These are phyloP conservation scores for Russula ochroleuca DNA, from an alignment of 768 basidiomycete genomes.

Conservation along the genomic window DNA sequence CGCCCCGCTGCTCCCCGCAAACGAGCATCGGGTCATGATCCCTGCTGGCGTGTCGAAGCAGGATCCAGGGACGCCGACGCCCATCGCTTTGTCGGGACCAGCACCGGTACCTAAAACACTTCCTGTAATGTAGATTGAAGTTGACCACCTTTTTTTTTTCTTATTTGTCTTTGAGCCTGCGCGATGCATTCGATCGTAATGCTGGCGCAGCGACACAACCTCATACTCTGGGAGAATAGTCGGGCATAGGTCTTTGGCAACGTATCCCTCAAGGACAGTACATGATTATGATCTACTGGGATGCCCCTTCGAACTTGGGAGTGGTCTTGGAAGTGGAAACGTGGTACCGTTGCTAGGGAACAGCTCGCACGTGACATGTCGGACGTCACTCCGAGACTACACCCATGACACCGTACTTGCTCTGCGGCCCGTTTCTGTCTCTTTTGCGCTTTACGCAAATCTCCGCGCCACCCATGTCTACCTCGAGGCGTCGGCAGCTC, in stretches of 20 bases:
- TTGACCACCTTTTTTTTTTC: neutral
- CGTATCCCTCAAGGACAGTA: neutral
- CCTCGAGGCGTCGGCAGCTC: no score
- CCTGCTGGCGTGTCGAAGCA: slow-evolving; percentile 26
- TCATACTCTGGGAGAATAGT: neutral
- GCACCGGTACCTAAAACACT: slow-evolving; percentile 5
- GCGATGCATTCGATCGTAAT: neutral
- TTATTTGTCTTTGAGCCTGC: neutral
- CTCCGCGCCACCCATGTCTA: neutral
- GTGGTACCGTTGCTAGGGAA: neutral
- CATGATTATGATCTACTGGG: neutral
- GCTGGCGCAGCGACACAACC: neutral
- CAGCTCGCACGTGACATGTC: neutral
- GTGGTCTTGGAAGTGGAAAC: neutral
- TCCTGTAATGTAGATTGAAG: slow-evolving; percentile 9
- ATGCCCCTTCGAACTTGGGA: neutral
- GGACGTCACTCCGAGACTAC: neutral
- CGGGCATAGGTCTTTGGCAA: neutral
- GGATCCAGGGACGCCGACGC: slow-evolving; percentile 27
- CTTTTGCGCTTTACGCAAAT: neutral
- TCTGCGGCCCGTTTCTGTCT: neutral
- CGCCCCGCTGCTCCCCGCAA: slow-evolving; percentile 26
- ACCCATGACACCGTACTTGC: neutral
- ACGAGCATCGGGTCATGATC: slow-evolving; percentile 16
- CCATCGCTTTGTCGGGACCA: slow-evolving; percentile 4